These are phyloP conservation scores for Podospora fimiseda DNA, from an alignment of 495 filamentous ascomycete genomes.

Conservation along the genomic window DNA sequence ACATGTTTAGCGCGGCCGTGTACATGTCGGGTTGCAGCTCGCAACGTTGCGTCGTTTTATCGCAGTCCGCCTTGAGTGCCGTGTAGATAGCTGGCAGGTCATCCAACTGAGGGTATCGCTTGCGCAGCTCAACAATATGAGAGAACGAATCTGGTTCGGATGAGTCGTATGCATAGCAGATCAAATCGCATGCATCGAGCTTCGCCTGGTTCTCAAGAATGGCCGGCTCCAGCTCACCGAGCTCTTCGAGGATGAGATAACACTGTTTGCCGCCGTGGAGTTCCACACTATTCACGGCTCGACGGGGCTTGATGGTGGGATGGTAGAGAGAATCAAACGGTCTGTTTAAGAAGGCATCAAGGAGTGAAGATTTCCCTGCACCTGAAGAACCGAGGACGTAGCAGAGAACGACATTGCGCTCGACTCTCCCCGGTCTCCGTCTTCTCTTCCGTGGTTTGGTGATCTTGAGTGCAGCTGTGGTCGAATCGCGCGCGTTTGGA, in stretches of 20 bases:
- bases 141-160: slow-evolving; percentile 91
- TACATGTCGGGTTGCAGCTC: slow-evolving; percentile 92
- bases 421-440: slow-evolving; percentile 72
- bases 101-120: slow-evolving; percentile 72
- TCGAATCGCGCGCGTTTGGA: slow-evolving; percentile 55
- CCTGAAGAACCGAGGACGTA: slow-evolving; percentile 82
- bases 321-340: slow-evolving; percentile 81
- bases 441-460: slow-evolving; percentile 85
- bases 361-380: slow-evolving; percentile 80
- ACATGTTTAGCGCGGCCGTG: slow-evolving; percentile 71
- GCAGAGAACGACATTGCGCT: slow-evolving; percentile 92
- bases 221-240: slow-evolving; percentile 90
- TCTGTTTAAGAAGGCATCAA: slow-evolving; percentile 85
- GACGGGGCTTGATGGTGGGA: slow-evolving; percentile 88
- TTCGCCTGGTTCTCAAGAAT: slow-evolving; percentile 88
- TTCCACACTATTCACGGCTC: slow-evolving; percentile 93
- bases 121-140: slow-evolving; percentile 76
- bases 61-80: slow-evolving; percentile 86
- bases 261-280: slow-evolving; percentile 93
- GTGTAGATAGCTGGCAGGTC: slow-evolving; percentile 84
- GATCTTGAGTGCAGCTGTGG: slow-evolving; percentile 78
- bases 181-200: slow-evolving; percentile 85
- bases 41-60: slow-evolving; percentile 87
- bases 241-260: slow-evolving; percentile 90
- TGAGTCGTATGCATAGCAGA: slow-evolving; percentile 95